phyloP scores from a whole-genome alignment of 148 eudicot genomes.

The Simmondsia chinensis region DNA sequence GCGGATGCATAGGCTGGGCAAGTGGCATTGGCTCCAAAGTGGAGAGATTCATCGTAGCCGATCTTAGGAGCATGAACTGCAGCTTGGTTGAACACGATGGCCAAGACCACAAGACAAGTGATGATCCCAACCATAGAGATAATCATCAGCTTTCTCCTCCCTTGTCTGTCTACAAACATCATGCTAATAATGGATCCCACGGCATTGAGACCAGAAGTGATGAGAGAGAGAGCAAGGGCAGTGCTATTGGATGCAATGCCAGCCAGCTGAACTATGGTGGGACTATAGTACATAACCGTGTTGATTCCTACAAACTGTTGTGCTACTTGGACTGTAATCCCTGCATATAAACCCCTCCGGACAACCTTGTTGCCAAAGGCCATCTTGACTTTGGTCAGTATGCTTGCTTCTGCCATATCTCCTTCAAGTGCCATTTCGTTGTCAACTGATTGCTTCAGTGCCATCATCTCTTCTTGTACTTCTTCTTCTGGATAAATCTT shows the following conservation, averaged over 20 bases:
- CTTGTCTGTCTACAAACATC: conserved; percentile 68
- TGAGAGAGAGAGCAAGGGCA: conserved; percentile 74
- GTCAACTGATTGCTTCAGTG: conserved; percentile 47
- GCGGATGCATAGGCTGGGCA: conserved; percentile 37
- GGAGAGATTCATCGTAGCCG: conserved; percentile 32
- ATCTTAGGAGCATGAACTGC: conserved; percentile 48
- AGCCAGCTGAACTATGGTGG: conserved; percentile 79
- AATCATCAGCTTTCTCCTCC: conserved; percentile 77
- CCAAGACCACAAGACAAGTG: conserved; percentile 41
- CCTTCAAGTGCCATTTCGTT: conserved; percentile 45
- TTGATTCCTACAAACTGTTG: conserved; percentile 84
- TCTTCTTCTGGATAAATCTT: conserved; percentile 57
- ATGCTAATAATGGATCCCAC: conserved; percentile 67
- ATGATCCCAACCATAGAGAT: conserved; percentile 71
- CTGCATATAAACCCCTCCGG: conserved; percentile 73
- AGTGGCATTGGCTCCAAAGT: conserved; percentile 55
- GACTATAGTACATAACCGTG: conserved; percentile 83
- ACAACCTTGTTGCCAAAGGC: conserved; percentile 53
- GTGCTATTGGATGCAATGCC: conserved; percentile 80
- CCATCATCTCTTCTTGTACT: conserved; percentile 59
- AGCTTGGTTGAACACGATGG: conserved; percentile 43
- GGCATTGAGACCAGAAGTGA: conserved; percentile 77
- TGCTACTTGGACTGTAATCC: conserved; percentile 82
- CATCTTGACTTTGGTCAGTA: conserved; percentile 31
- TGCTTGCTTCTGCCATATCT: conserved; percentile 25